Percentiles rank a stretch among this genome's conserved stretches.
Conservation (phyloP, 2,329 filamentous ascomycete species). For the Fusarium beomiforme region DNA sequence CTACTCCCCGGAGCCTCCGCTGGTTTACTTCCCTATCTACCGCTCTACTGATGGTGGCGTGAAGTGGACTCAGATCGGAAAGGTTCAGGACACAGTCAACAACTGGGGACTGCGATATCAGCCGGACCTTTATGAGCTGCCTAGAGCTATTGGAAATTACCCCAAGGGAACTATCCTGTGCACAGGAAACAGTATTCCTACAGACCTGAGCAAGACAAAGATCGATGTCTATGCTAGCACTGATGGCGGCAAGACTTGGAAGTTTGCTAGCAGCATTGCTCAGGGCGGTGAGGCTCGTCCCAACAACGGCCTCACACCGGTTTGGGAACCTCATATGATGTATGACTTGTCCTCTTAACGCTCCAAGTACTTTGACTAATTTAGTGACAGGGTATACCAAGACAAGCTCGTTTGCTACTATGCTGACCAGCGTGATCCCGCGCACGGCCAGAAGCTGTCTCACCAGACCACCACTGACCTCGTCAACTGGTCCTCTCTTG, state of each 20-base stretch:
- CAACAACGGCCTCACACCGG: slow-evolving; percentile 72
- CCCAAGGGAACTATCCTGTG: slow-evolving; percentile 71
- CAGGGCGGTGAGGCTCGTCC: slow-evolving; percentile 68
- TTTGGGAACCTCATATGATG: slow-evolving; percentile 80
- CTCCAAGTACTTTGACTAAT: not conserved
- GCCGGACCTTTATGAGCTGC: slow-evolving; percentile 73
- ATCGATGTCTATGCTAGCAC: slow-evolving; percentile 74
- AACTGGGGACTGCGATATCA: slow-evolving; percentile 76
- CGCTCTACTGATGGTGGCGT: slow-evolving; percentile 62
- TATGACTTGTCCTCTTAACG: slow-evolving; percentile 24
- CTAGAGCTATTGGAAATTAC: slow-evolving; percentile 65
- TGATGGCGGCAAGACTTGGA: slow-evolving; percentile 71
- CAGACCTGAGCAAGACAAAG: slow-evolving; percentile 69
- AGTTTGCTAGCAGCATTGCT: slow-evolving; percentile 73
- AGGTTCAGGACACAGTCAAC: slow-evolving; percentile 71
- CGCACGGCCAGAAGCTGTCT: slow-evolving; percentile 73
- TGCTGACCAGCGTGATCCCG: slow-evolving; percentile 73
- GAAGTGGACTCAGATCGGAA: slow-evolving; percentile 72
- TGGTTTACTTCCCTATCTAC: slow-evolving; percentile 65
- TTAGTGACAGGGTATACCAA: slow-evolving; percentile 57
- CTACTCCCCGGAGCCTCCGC: slow-evolving; percentile 65
- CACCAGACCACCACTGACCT: slow-evolving; percentile 71
- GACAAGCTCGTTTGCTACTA: slow-evolving; percentile 73
- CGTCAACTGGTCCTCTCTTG: slow-evolving; percentile 64
- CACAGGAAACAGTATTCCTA: slow-evolving; percentile 69